Percentiles rank a stretch among this genome's conserved stretches.
Conservation (phyloP, 495 filamentous ascomycete species). For the Hypoxylon cercidicola region DNA sequence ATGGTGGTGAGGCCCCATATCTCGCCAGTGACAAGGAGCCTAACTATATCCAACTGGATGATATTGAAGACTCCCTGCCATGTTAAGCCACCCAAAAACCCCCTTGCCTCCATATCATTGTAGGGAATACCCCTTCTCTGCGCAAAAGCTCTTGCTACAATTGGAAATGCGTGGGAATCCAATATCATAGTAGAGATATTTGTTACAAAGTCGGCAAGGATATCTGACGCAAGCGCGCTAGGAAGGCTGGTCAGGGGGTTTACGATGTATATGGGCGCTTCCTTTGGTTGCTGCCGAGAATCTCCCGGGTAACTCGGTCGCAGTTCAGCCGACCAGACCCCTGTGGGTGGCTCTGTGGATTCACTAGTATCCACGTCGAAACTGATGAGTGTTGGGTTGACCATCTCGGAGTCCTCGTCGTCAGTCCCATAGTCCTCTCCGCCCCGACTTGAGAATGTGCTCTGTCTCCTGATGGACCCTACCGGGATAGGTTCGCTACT, state of each 20-base stretch:
- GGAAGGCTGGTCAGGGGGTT: constrained; percentile 51
- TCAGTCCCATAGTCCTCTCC: constrained; percentile 57
- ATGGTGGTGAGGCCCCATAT: constrained; percentile 47
- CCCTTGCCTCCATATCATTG: constrained; percentile 31
- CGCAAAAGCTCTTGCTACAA: constrained; percentile 43
- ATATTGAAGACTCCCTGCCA: constrained; percentile 46
- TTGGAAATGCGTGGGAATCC: constrained; percentile 42
- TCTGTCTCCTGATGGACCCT: constrained; percentile 45
- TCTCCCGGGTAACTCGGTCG: constrained; percentile 54
- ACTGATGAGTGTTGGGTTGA: constrained; percentile 64
- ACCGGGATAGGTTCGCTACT: constrained; percentile 41
- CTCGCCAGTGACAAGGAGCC: constrained; percentile 45
- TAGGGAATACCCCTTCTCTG: constrained; percentile 39
- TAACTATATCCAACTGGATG: constrained; percentile 47
- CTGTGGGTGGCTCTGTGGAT: constrained; percentile 51
- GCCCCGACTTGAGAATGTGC: constrained; percentile 45
- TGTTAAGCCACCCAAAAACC: constrained; percentile 32
- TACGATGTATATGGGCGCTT: constrained; percentile 50
- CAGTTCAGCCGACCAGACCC: constrained; percentile 67
- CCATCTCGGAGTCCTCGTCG: constrained; percentile 60
- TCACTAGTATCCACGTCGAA: constrained; percentile 66
- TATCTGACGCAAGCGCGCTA: constrained; percentile 49
- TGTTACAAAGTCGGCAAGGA: constrained; percentile 46
- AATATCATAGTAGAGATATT: constrained; percentile 48
- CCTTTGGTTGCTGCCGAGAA: constrained; percentile 33